phyloP scores from a whole-genome alignment of 768 basidiomycete genomes.

The Naganishia friedmannii region DNA sequence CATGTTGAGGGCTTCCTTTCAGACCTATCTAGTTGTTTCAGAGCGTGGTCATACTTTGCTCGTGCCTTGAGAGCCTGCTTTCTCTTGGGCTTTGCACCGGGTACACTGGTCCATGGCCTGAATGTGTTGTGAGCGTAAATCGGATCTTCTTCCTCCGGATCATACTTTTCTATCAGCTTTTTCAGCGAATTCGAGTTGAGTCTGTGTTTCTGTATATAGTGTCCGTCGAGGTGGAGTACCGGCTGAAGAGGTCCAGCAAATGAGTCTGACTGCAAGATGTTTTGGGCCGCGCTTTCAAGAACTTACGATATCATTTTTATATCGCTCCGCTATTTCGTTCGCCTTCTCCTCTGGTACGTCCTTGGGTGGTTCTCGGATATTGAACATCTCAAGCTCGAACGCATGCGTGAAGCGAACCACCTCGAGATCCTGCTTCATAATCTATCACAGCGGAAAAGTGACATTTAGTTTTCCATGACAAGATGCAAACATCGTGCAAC shows the following conservation, averaged over 20 bases:
- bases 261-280: not conserved
- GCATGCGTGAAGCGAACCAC: constrained; percentile 40
- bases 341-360: constrained; percentile 39
- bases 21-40: not conserved
- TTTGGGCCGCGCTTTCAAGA: not conserved
- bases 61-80: constrained; percentile 7
- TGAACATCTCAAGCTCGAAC: constrained; percentile 43
- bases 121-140: constrained; percentile 24
- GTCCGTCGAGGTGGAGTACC: constrained; percentile 45
- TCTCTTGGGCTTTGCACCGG: not conserved
- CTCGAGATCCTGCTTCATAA: constrained; percentile 45
- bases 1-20: not conserved
- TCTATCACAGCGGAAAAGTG: constrained; percentile 27
- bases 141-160: constrained; percentile 23
- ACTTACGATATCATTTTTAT: constrained; percentile 51
- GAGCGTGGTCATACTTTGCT: not conserved
- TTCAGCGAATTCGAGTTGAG: constrained; percentile 39
- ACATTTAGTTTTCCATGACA: not conserved
- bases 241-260: constrained; percentile 35
- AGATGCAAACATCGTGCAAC: not conserved
- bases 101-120: not conserved
- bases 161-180: constrained; percentile 39
- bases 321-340: constrained; percentile 44
- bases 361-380: constrained; percentile 47
- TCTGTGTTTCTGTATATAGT: constrained; percentile 47